Evolutionary conservation across 176 grass and related monocot species (phyloP), one percentile per base, ranked within the genome.

Genomic region (Coix lacrymajobi): DNA sequence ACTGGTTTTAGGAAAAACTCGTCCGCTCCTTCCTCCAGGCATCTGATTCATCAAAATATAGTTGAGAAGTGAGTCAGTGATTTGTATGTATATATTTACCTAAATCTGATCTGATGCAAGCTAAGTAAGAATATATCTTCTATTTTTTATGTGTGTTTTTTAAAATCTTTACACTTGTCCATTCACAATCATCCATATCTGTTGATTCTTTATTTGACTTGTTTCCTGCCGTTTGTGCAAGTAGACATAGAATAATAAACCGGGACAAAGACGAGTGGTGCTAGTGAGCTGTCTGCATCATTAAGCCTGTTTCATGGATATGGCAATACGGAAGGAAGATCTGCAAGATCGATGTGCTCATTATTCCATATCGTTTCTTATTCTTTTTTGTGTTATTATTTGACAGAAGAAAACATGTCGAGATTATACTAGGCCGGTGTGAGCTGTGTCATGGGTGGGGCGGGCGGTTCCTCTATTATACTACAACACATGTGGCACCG

Each of bases 1-100:
- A 98, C 91, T 41, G 96, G 96, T 70, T 98, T 98, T 11, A 95
- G 87, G 74, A 95, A 98, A 52, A 95, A 98, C 61, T 95, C 92
- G 25, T 98, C 89, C 32, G 96, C 96, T 71, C 96, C 96, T 91
- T 90, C 96, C 86, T 98, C 96, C 76, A 98, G 76, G 85, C 92
- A 98, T 91, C 96, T 98, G 92, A 28, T 86, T 81, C 37, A 68
- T 80, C 49, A 76, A 1, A 81, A 62, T 9, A 37, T 33, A 40
- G 56, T 78, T n/a, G 8, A 10, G 17, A 86, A 45, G 29, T 34
- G 39, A 62, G 25, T 80, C 31, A 75, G 61, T 1, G 20, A 56
- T 60, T 60, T 60, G 0, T n/a, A n/a, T 56, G 3, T 1, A 0
- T 22, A 7, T 38, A 22, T 5, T 41, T 41, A 40, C 16, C 15